Evolutionary conservation across 129 eudicot genomes (phyloP).

Genomic region (Flaveria linearis): DNA sequence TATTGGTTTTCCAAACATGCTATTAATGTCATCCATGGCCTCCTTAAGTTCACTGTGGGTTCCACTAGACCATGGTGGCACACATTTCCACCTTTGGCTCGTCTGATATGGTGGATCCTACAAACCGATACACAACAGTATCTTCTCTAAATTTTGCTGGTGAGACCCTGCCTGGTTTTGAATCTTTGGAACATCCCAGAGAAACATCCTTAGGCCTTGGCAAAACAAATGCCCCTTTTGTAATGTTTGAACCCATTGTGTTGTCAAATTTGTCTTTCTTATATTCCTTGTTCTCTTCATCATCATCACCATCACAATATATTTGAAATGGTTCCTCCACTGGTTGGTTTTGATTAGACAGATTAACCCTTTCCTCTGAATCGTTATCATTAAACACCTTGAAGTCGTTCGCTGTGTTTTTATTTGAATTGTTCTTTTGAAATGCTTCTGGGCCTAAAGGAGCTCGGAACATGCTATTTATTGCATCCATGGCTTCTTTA

Average conservation of each 20-base stretch:
- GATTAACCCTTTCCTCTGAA: constrained; percentile 35
- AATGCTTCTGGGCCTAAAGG: constrained; percentile 70
- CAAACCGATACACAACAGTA: constrained; percentile 77
- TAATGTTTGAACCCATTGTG: constrained; percentile 32
- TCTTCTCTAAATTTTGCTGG: constrained; percentile 59
- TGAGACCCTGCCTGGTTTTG: constrained; percentile 27
- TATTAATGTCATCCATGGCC: constrained; percentile 95
- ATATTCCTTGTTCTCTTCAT: constrained; percentile 44
- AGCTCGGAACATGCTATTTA: constrained; percentile 88
- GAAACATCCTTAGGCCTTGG: constrained; percentile 50
- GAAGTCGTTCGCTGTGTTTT: constrained; percentile 50
- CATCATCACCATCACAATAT: constrained; percentile 67
- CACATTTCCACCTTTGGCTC: constrained; percentile 82
- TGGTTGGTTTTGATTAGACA: constrained; percentile 34
- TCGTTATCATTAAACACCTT: constrained; percentile 65
- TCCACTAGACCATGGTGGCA: constrained; percentile 98
- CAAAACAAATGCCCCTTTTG: constrained; percentile 46
- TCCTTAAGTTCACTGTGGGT: constrained; percentile 90
- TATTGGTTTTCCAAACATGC: constrained; percentile 94
- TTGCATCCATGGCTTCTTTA: constrained; percentile 87
- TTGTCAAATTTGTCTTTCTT: constrained; percentile 32
- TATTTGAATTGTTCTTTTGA: constrained; percentile 39
- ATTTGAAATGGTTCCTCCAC: constrained; percentile 61
- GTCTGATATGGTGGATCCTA: constrained; percentile 78
- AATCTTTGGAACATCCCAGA: constrained; percentile 40